Conservation (phyloP, 2,329 filamentous ascomycete species). For the Ceratocystiopsis brevicomis region DNA sequence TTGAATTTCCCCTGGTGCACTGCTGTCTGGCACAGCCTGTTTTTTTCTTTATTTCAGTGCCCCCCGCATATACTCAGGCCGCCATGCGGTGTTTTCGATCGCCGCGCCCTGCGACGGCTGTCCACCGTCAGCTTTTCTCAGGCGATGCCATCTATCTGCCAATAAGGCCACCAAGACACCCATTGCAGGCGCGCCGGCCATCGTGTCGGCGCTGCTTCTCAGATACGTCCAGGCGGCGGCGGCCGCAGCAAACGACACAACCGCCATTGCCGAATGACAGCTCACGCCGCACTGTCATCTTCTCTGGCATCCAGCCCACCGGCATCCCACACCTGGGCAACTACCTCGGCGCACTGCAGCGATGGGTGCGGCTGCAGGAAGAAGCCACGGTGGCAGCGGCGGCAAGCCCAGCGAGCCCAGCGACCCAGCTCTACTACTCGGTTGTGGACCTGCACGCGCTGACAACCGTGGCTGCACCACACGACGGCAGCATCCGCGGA, state of each 20-base stretch:
- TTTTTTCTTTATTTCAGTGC: too few relatives aligned
- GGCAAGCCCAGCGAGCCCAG: constrained; percentile 11
- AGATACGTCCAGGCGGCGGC: constrained; percentile 1
- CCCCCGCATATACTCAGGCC: too few relatives aligned
- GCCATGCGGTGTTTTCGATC: too few relatives aligned
- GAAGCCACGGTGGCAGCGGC: constrained; percentile 17
- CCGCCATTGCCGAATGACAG: neutral
- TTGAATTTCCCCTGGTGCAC: too few relatives aligned
- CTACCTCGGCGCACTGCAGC: constrained; percentile 72
- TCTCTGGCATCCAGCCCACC: constrained; percentile 94
- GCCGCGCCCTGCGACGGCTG: too few relatives aligned
- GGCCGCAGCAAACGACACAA: neutral
- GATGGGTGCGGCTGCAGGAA: constrained; percentile 72
- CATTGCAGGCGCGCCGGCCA: neutral
- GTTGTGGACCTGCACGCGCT: constrained; percentile 91
- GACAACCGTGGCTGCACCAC: constrained; percentile 25
- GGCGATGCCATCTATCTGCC: neutral
- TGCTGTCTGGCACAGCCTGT: too few relatives aligned
- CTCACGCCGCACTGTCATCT: constrained; percentile 34
- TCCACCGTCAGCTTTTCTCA: too few relatives aligned
- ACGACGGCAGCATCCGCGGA: constrained; percentile 15
- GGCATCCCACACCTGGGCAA: constrained; percentile 89
- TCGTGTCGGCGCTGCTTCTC: constrained; percentile 5
- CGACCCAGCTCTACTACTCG: constrained; percentile 51
- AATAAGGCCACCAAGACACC: too few relatives aligned